These are phyloP conservation scores for Aspergillus sclerotioniger DNA, from an alignment of 495 filamentous ascomycete genomes.

Conservation along the genomic window DNA sequence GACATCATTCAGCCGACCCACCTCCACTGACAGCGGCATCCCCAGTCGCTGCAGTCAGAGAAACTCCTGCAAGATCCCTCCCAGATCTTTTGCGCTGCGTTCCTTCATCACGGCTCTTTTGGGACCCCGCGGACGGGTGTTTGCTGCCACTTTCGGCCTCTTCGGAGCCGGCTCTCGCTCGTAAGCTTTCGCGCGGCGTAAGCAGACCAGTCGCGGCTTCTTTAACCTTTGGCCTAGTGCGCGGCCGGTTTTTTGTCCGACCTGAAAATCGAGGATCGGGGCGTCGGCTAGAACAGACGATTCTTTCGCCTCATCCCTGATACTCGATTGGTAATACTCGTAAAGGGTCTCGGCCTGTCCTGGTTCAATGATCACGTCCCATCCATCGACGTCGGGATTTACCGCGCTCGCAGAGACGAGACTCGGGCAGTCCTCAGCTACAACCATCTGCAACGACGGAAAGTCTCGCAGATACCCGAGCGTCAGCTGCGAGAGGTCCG, in stretches of 20 bases:
- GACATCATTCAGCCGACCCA: conserved; percentile 8
- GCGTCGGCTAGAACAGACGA: not conserved
- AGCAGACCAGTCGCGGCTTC: conserved; percentile 5
- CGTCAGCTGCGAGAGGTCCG: conserved; percentile 18
- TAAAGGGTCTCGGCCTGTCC: conserved; percentile 13
- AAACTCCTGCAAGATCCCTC: conserved; percentile 23
- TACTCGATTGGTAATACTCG: conserved; percentile 16
- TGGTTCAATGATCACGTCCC: conserved; percentile 1
- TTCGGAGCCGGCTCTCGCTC: conserved; percentile 8
- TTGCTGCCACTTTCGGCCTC: conserved; percentile 12
- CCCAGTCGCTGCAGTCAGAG: conserved; percentile 20
- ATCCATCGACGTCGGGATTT: conserved; percentile 6
- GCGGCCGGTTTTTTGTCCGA: conserved; percentile 15
- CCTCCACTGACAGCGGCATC: not conserved
- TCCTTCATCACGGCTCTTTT: conserved; percentile 28
- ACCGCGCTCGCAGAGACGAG: conserved; percentile 1
- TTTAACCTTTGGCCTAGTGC: not conserved
- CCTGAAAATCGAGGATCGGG: conserved; percentile 25
- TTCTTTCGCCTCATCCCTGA: conserved; percentile 1
- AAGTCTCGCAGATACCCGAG: conserved; percentile 28
- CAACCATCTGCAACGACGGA: conserved; percentile 30
- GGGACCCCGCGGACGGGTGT: not conserved
- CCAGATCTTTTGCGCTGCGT: conserved; percentile 20
- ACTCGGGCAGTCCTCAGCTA: conserved; percentile 25
- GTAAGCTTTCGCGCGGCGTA: conserved; percentile 13